Evolutionary conservation across 768 basidiomycete species (phyloP), one percentile per base, ranked within the genome.

Genomic region (Xerocomellus dryophilus): DNA sequence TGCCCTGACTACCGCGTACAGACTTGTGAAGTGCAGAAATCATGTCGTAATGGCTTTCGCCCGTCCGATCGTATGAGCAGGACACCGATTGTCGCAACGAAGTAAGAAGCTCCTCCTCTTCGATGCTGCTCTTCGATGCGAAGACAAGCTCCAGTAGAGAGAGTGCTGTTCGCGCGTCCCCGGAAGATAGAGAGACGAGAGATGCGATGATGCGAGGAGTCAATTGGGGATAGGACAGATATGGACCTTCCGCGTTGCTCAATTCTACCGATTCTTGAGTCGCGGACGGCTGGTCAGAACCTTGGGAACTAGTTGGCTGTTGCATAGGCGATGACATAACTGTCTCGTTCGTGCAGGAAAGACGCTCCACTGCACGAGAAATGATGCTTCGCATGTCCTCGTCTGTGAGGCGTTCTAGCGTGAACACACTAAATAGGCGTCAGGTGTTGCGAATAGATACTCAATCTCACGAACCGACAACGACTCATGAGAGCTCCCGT

Each of bases 21-120:
- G 82, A 83, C 69, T 94, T 94, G 72, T 94, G 91, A 60, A 93
- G 73, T 3, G 87, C 90, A 31, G 84, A 87, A 60, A 90, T 91
- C 82, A 88, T 84, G 67, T 92, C 89, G 63, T 90, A 92, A 53
- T 76, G 81, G 54, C 78, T 77, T 57, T 93, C 92, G 4, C 90
- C 89, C 9, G 80, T 79, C 32, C 90, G 80, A 66, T 93, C 88
- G 63, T 88, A 90, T 7, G 85, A 78, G 29, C 81, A 77, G 12
- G 81, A 79, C 15, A 81, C 84, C 34, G 88, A 86, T 36, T 78
- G 78, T 52, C 82, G 78, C 52, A 93, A 71, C 15, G 79, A 75
- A 17, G 71, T 63, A 61, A 89, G 76, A 15, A 93, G 71, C 31
- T 73, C 68, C 21, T 66, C 71, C 60, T 86, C 82, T 21, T 73